phyloP scores from a whole-genome alignment of 169 alveolate genomes.

The Plasmodium billcollinsi region DNA sequence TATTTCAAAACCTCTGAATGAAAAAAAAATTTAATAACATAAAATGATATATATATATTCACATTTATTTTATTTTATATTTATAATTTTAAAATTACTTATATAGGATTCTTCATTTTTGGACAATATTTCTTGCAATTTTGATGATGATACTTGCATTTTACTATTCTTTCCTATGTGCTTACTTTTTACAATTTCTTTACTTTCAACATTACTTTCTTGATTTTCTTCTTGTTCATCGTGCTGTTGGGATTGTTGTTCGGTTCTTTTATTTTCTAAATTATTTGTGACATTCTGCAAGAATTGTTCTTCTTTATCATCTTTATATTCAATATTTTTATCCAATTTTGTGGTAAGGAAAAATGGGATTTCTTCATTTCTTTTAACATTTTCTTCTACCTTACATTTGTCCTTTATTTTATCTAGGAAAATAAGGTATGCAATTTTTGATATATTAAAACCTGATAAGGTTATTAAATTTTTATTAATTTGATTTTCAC shows the following conservation, averaged over 20 bases:
- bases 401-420: slow-evolving; percentile 66
- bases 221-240: slow-evolving; percentile 1
- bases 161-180: slow-evolving; percentile 12
- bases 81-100: slow-evolving; percentile 27
- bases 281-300: slow-evolving; percentile 39
- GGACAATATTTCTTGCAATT: slow-evolving; percentile 54
- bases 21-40: not conserved
- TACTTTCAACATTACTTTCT: not conserved
- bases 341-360: slow-evolving; percentile 58
- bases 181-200: slow-evolving; percentile 4
- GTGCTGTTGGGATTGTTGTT: not conserved
- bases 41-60: not conserved
- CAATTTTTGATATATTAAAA: slow-evolving; percentile 57
- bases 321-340: slow-evolving; percentile 46
- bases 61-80: not conserved
- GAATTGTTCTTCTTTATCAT: slow-evolving; percentile 32
- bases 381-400: slow-evolving; percentile 61
- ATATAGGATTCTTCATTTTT: slow-evolving; percentile 46
- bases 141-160: slow-evolving; percentile 22
- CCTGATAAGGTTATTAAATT: slow-evolving; percentile 72
- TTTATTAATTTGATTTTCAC: slow-evolving; percentile 61
- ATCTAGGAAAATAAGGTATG: slow-evolving; percentile 57
- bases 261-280: not conserved
- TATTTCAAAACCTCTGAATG: slow-evolving; percentile 48
- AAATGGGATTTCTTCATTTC: slow-evolving; percentile 63